Conservation (phyloP, 2,329 filamentous ascomycete species). For the Parascedosporium putredinis region DNA sequence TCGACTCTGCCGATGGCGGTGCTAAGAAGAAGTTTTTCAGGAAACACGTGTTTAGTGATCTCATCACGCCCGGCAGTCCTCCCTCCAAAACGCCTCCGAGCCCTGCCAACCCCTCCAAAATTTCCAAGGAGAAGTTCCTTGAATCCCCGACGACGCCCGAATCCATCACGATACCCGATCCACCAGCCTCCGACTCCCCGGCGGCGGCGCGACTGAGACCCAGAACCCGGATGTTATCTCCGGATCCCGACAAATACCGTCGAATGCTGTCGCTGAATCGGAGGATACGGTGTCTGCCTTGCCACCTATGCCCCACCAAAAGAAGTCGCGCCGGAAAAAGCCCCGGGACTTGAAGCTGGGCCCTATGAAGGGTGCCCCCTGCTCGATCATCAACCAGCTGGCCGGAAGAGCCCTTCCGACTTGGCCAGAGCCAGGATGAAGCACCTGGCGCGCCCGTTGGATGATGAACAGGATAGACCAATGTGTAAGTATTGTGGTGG, state of each 20-base stretch:
- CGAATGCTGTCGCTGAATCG: constrained; percentile 15
- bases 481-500: constrained; percentile 29
- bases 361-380: neutral
- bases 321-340: neutral
- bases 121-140: constrained; percentile 50
- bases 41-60: constrained; percentile 2
- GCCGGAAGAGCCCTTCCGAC: constrained; percentile 31
- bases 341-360: constrained; percentile 2
- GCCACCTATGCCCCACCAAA: neutral
- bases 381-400: constrained; percentile 12
- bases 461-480: constrained; percentile 28
- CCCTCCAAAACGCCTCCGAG: neutral
- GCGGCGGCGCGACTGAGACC: neutral
- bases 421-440: constrained; percentile 33
- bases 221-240: constrained; percentile 30
- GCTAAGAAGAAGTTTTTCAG: constrained; percentile 2
- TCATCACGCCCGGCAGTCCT: neutral
- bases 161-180: neutral
- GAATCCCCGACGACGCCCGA: neutral
- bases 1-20: constrained; percentile 14
- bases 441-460: constrained; percentile 31
- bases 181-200: neutral
- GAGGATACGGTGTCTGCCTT: constrained; percentile 6
- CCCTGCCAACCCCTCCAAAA: constrained; percentile 34
- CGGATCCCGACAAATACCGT: constrained; percentile 50